Percentiles rank a stretch among this genome's conserved stretches.
These are phyloP conservation scores for Halophytophthora batemanensis DNA, from an alignment of 352 stramenopile species.

Conservation along the genomic window DNA sequence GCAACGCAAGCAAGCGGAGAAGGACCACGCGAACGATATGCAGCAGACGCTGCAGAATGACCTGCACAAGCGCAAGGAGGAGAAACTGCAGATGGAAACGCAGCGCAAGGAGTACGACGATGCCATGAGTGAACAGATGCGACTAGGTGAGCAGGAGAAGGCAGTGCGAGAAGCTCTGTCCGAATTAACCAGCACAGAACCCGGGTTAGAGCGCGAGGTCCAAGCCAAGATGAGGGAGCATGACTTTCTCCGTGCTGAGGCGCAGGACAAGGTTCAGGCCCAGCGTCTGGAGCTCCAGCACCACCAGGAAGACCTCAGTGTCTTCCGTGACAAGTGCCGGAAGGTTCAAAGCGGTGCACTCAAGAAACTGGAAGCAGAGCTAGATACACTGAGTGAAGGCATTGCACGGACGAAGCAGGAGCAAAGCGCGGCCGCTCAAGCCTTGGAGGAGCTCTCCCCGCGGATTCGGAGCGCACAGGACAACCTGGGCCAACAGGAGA, in stretches of 20 bases:
- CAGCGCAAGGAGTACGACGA: slow-evolving; percentile 54
- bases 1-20: slow-evolving; percentile 50
- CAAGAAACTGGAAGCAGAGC: slow-evolving; percentile 41
- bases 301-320: slow-evolving; percentile 34
- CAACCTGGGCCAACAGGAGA: slow-evolving; percentile 49
- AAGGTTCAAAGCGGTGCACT: slow-evolving; percentile 33
- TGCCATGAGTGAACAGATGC: slow-evolving; percentile 45
- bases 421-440: slow-evolving; percentile 31
- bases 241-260: slow-evolving; percentile 24
- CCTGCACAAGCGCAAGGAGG: slow-evolving; percentile 52
- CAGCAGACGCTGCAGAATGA: slow-evolving; percentile 63
- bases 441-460: slow-evolving; percentile 43
- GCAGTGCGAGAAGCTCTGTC: slow-evolving; percentile 41
- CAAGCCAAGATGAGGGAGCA: slow-evolving; percentile 41
- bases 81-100: slow-evolving; percentile 48
- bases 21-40: slow-evolving; percentile 42
- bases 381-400: slow-evolving; percentile 36
- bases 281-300: slow-evolving; percentile 40
- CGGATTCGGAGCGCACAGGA: slow-evolving; percentile 39
- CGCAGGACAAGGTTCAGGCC: slow-evolving; percentile 23
- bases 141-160: slow-evolving; percentile 58
- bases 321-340: slow-evolving; percentile 42
- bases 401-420: slow-evolving; percentile 46
- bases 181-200: slow-evolving; percentile 34
- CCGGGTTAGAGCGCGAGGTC: slow-evolving; percentile 40